Percentiles rank a stretch among this genome's conserved stretches.
Conservation (phyloP, 2,329 filamentous ascomycete species). For the Capronia epimyces region DNA sequence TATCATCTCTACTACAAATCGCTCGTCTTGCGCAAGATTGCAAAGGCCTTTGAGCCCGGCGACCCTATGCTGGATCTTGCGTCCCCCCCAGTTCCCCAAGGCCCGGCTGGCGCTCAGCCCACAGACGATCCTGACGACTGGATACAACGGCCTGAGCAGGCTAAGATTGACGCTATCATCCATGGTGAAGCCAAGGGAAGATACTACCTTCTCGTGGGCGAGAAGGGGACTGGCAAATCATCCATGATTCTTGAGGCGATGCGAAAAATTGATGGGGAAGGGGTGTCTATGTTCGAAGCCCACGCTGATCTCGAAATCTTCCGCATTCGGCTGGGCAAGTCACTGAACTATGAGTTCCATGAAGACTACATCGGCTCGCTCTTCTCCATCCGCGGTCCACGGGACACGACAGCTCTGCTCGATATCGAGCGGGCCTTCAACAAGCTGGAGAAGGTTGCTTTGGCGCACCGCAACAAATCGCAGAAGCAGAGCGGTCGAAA, state of each 20-base stretch:
- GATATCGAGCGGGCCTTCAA: constrained; percentile 97
- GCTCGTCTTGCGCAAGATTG: constrained; percentile 86
- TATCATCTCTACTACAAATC: constrained; percentile 86
- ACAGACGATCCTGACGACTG: constrained; percentile 46
- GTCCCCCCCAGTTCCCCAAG: constrained; percentile 32
- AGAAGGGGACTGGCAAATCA: constrained; percentile 94
- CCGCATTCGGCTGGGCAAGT: constrained; percentile 83
- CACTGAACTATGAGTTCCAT: constrained; percentile 92
- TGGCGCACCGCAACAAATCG: constrained; percentile 51
- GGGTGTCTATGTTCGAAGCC: constrained; percentile 91
- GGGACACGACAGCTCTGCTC: constrained; percentile 83
- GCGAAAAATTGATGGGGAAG: constrained; percentile 83
- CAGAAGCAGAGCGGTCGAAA: constrained; percentile 26
- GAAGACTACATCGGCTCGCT: constrained; percentile 90
- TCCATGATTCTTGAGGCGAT: constrained; percentile 96
- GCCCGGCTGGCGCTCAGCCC: constrained; percentile 6
- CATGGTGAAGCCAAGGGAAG: constrained; percentile 67
- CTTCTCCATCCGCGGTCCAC: constrained; percentile 87
- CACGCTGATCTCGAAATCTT: constrained; percentile 95
- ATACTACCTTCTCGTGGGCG: constrained; percentile 86
- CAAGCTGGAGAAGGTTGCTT: constrained; percentile 92
- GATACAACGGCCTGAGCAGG: constrained; percentile 79
- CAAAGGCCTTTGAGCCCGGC: constrained; percentile 82
- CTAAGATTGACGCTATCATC: constrained; percentile 75
- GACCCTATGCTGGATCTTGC: constrained; percentile 84